Evolutionary conservation across 2,329 filamentous ascomycete species (phyloP), one percentile per base, ranked within the genome.

Genomic region (Alternaria atra): DNA sequence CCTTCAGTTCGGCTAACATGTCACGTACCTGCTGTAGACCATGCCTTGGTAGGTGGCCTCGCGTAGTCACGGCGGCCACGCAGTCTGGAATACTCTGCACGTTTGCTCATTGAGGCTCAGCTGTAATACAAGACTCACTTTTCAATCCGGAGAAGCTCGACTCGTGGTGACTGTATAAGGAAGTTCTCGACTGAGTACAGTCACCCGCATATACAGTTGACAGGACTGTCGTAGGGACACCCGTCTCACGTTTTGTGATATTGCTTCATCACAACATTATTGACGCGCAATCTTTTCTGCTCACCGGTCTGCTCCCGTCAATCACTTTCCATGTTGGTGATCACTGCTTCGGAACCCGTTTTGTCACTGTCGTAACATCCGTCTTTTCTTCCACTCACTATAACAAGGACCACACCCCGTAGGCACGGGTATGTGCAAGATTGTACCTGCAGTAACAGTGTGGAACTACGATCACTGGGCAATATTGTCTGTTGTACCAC

Each of bases 151-250:
- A 23, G 6, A 10, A 52, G 40, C 40, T 50, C 30, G 42, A 47
- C 39, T 40, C 34, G 15, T 23, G 35, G 20, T 50, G 10, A 25
- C 12, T 8, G 30, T 37, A 37, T 5, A 50, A n/a, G 46, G 25
- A 37, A 50, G 39, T 29, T 52, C 23, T 52, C 29, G 50, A 52
- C 40, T 30, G 34, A 53, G 60, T 48, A 66, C 60, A 63, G 55
- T 69, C 66, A 71, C 64, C 60, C 53, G 30, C 37, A 34, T 42
- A 61, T 72, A 68, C 68, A 72, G 47, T 66, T 69, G 64, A 70
- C 66, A 70, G 66, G 64, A 56, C 15, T 46, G 56, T 67, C 20
- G 47, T 55, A 64, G 58, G 29, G 50, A 57, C 51, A 64, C 48
- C 47, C 44, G 59, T 55, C 48, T 60, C 44, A 46, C 48, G 20